A percentile compares a stretch with the other conserved stretches of the same genome.
Evolutionary conservation across 441 rosid genomes (phyloP).

Genomic region (Flueggea neowawraea): DNA sequence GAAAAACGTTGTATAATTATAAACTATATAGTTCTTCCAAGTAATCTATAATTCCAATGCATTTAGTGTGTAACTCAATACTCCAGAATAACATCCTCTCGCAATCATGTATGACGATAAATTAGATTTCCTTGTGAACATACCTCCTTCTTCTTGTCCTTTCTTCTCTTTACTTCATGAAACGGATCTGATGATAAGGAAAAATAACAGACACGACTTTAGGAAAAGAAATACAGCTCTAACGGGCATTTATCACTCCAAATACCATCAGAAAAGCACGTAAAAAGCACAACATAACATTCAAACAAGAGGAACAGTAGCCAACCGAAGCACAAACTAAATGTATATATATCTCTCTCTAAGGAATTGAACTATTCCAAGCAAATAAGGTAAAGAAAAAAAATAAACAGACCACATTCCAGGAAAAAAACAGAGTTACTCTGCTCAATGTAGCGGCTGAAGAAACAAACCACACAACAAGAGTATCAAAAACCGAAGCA

Average conservation of each 20-base stretch:
- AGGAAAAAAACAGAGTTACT: too few species aligned
- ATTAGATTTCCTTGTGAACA: neutral
- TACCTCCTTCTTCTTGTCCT: slow-evolving; percentile 92
- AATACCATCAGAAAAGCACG: neutral
- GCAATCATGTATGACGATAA: too few species aligned
- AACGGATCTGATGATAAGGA: slow-evolving; percentile 67
- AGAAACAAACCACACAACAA: too few species aligned
- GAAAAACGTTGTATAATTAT: too few species aligned
- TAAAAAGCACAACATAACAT: too few species aligned
- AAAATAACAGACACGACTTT: slow-evolving; percentile 4
- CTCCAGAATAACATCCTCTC: neutral
- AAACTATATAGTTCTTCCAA: neutral
- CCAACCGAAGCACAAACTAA: neutral
- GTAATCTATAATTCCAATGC: neutral
- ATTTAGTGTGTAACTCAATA: neutral
- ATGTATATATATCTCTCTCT: neutral
- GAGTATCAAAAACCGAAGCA: too few species aligned
- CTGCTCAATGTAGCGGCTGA: too few species aligned
- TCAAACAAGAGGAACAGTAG: too few species aligned
- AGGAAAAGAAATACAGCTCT: too few species aligned
- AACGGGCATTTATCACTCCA: neutral
- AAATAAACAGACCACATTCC: too few species aligned
- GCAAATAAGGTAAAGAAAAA: neutral
- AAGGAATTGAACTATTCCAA: neutral
- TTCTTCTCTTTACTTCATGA: slow-evolving; percentile 77